A percentile compares a stretch with the other conserved stretches of the same genome.
These are phyloP conservation scores for Daedaleopsis nitida DNA, from an alignment of 768 basidiomycete genomes.

Conservation along the genomic window DNA sequence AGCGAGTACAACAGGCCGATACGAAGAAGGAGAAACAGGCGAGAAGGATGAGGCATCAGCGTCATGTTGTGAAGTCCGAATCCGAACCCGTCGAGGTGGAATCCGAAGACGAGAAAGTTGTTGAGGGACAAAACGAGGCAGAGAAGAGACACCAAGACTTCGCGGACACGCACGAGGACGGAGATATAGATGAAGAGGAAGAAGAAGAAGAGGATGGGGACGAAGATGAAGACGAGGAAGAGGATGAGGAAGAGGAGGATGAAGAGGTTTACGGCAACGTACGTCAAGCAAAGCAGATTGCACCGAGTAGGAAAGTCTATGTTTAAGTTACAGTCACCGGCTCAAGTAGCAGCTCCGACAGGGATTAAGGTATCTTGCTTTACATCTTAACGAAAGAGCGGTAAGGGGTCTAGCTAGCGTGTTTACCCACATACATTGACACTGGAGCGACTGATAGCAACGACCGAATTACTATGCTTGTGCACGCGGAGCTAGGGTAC, in stretches of 20 bases:
- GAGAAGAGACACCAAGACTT: too few species aligned
- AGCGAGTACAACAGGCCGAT: constrained; percentile 2
- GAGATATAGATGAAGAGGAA: not conserved
- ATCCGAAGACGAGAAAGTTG: not conserved
- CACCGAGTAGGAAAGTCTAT: not conserved
- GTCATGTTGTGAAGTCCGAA: constrained; percentile 1
- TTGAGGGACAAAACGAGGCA: too few species aligned
- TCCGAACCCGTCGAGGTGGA: not conserved
- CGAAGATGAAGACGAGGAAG: not conserved
- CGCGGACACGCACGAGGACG: not conserved
- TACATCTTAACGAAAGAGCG: too few species aligned
- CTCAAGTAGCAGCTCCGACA: not conserved
- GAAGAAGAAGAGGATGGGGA: not conserved
- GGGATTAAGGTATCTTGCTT: not conserved
- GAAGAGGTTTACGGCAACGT: not conserved
- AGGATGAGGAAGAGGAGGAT: not conserved
- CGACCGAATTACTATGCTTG: constrained; percentile 2
- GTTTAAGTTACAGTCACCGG: not conserved
- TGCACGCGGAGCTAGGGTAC: constrained; percentile 44
- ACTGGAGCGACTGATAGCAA: not conserved
- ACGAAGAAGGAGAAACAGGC: not conserved
- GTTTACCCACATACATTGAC: not conserved
- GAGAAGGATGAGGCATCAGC: constrained; percentile 1
- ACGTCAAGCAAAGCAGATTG: not conserved
- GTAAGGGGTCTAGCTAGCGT: not conserved